Evolutionary conservation across 2,329 filamentous ascomycete genomes (phyloP), one percentile per base, ranked within the genome.

Genomic region (Talaromyces sp.): DNA sequence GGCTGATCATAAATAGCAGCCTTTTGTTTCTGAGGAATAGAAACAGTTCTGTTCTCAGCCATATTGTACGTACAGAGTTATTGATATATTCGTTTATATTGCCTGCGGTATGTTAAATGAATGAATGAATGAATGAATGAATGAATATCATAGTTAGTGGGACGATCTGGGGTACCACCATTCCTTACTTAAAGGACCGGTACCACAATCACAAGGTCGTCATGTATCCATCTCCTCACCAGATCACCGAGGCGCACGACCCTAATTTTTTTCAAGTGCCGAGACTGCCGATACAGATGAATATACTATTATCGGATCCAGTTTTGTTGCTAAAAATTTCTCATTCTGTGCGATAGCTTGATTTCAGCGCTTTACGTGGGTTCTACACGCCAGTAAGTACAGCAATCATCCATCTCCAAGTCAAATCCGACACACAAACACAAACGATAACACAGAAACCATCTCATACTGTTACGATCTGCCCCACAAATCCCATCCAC

Each of bases 1-100:
- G 88, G 88, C 71, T 87, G 83, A 76, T 90, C 87, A 72, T 89
- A 90, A 65, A 90, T 79, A 65, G 78, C 76, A 43, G 87, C 87
- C 76, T 88, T 89, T 75, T 89, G 85, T 67, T 84, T 87, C 71
- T 83, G 82, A 4, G 88, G 83, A 27, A 85, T 37, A 81, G 76
- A 41, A 76, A 69, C 56, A 11, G 27, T 59, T 19, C 31, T 11
- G n/a, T 61, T 62, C 19, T 69, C 68, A 64, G 73, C 68, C 78
- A 79, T 79, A 22, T 33, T 52, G 35, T 41, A 49, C 22, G 14
- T 13, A 56, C 47, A 31, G 3, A 16, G 1, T 49, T 27, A 31
- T 16, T 14, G 11, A 22, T 56, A 56, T 8, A 11, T 49, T 31
- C 13, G 11, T 24, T 52, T n/a, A n/a, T 37, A 37, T 37, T 37